Conservation (phyloP, 352 stramenopile species). For the Pythium pyrilobum region DNA sequence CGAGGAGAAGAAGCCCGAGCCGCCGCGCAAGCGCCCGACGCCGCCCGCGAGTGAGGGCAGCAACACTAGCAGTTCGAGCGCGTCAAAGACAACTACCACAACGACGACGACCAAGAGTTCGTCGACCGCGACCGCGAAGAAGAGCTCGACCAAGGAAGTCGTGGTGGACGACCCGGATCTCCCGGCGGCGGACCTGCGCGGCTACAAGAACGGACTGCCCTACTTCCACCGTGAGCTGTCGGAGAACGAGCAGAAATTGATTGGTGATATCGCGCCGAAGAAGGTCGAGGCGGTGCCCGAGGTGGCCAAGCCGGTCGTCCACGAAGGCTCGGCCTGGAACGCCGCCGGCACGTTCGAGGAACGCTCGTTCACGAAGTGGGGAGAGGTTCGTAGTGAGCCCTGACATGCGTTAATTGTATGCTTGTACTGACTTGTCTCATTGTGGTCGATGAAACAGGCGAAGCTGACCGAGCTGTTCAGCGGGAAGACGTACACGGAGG, state of each 20-base stretch:
- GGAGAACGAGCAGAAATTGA: constrained; percentile 94
- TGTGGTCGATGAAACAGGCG: constrained; percentile 17
- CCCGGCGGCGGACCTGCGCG: constrained; percentile 41
- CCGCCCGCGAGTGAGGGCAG: background rate
- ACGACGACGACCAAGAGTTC: constrained; percentile 3
- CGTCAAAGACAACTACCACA: background rate
- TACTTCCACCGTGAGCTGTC: constrained; percentile 98
- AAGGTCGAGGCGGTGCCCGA: constrained; percentile 57
- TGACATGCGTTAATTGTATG: background rate
- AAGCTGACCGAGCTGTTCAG: constrained; percentile 60
- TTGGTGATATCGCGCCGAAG: constrained; percentile 93
- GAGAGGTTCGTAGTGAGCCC: constrained; percentile 27
- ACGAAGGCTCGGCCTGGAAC: constrained; percentile 90
- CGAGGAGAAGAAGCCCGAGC: constrained; percentile 43
- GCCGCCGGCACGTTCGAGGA: constrained; percentile 90
- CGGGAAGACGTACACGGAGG: constrained; percentile 33
- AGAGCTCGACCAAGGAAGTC: constrained; percentile 40
- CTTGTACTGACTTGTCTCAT: background rate
- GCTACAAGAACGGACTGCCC: constrained; percentile 82
- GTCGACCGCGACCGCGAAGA: constrained; percentile 14
- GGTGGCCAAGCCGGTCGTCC: constrained; percentile 21
- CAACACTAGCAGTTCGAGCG: background rate
- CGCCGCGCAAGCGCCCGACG: constrained; percentile 24
- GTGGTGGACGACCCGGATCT: constrained; percentile 67
- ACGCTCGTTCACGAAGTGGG: constrained; percentile 84